A percentile compares a stretch with the other conserved stretches of the same genome.
Conservation (phyloP, 352 stramenopile genomes). For the Globisporangium paddicum region DNA sequence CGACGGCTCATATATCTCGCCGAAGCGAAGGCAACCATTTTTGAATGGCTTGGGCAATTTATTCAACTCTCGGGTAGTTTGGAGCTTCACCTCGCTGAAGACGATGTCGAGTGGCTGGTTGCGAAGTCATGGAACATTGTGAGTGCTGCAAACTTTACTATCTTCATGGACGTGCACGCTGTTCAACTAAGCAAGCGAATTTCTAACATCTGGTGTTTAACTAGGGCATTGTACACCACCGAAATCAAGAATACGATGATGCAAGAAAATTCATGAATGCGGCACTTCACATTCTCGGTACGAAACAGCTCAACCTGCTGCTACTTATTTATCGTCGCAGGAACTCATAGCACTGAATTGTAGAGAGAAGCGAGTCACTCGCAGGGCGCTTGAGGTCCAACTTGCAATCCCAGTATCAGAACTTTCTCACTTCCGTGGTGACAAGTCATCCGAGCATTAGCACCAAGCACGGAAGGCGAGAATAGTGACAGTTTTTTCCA, state of each 20-base stretch:
- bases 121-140: constrained; percentile 78
- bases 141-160: constrained; percentile 9
- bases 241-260: constrained; percentile 23
- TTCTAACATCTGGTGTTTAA: neutral
- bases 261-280: constrained; percentile 41
- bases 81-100: constrained; percentile 33
- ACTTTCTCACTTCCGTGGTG: constrained; percentile 15
- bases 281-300: constrained; percentile 37
- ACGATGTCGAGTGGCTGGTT: constrained; percentile 69
- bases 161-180: neutral
- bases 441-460: constrained; percentile 8
- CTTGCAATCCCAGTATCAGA: constrained; percentile 43
- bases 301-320: neutral
- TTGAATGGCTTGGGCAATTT: constrained; percentile 66
- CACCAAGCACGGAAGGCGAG: neutral
- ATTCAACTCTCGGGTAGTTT: constrained; percentile 48
- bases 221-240: constrained; percentile 34
- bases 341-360: neutral
- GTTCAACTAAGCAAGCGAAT: neutral
- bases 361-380: constrained; percentile 30
- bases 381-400: constrained; percentile 23
- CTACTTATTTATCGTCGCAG: neutral
- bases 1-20: constrained; percentile 52
- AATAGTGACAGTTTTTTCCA: neutral
- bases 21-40: constrained; percentile 30